These are phyloP conservation scores for Cryomyces minteri DNA, from an alignment of 495 filamentous ascomycete genomes.

Conservation along the genomic window DNA sequence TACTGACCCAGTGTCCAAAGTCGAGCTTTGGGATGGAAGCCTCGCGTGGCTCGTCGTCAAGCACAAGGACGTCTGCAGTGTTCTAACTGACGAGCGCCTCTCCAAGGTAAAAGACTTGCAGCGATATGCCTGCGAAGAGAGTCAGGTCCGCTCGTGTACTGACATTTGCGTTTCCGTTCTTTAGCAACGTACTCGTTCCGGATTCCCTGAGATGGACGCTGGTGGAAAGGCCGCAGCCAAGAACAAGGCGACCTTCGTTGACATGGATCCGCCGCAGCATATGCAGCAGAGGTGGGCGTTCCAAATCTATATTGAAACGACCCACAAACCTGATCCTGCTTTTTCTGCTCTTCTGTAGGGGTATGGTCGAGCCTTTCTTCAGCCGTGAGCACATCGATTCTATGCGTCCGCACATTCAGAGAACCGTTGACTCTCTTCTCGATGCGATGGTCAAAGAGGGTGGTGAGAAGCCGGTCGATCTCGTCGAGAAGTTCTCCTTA, in stretches of 20 bases:
- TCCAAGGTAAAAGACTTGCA: not conserved
- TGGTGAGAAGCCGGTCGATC: conserved; percentile 19
- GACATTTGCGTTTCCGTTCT: not conserved
- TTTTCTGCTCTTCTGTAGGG: not conserved
- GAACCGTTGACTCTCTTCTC: conserved; percentile 23
- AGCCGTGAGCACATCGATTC: conserved; percentile 18
- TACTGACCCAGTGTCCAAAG: conserved; percentile 22
- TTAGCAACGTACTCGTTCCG: conserved; percentile 21
- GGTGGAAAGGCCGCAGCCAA: conserved; percentile 24
- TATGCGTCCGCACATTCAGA: conserved; percentile 24
- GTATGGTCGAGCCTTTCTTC: conserved; percentile 27
- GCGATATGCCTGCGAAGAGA: not conserved
- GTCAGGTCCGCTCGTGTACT: not conserved
- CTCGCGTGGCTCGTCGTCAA: conserved; percentile 27
- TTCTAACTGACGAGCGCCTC: conserved; percentile 18
- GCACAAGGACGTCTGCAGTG: conserved; percentile 25
- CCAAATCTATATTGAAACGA: too few species aligned
- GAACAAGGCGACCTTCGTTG: conserved; percentile 28
- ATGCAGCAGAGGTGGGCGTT: conserved; percentile 15
- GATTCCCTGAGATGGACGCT: conserved; percentile 25
- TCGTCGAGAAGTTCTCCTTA: conserved; percentile 25
- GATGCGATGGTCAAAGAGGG: conserved; percentile 18
- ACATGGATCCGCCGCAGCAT: conserved; percentile 29
- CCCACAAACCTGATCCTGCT: too few species aligned
- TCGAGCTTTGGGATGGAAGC: conserved; percentile 26